These are phyloP conservation scores for Sphaerobolus stellatus DNA, from an alignment of 1,284 basidiomycete genomes.

Conservation along the genomic window DNA sequence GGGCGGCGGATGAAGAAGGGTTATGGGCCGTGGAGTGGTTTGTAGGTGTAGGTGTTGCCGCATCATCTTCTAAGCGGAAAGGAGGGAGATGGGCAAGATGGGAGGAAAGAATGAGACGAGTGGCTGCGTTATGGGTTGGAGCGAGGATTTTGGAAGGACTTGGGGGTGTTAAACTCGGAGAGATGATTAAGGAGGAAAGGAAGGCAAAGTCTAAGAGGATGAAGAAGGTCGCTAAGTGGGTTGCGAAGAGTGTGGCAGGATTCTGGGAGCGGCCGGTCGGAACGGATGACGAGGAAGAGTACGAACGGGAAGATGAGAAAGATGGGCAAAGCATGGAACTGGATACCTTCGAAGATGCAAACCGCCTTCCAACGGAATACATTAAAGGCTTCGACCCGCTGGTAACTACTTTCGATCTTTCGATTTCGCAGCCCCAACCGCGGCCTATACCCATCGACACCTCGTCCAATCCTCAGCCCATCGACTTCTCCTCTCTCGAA, in stretches of 20 bases:
- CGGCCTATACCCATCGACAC: constrained; percentile 4
- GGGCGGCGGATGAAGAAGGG: constrained; percentile 61
- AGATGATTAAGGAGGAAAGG: constrained; percentile 26
- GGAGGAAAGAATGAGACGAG: constrained; percentile 14
- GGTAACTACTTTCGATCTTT: constrained; percentile 30
- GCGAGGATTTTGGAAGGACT: constrained; percentile 73
- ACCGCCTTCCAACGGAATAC: constrained; percentile 5
- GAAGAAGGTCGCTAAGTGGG: constrained; percentile 62
- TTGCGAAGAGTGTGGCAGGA: constrained; percentile 64
- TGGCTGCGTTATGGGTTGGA: constrained; percentile 84
- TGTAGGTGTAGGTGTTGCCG: constrained; percentile 58
- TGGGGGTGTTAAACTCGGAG: constrained; percentile 42
- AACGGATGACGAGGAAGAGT: constrained; percentile 8
- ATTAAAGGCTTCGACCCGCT: constrained; percentile 15
- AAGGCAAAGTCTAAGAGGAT: constrained; percentile 44
- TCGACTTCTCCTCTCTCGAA: constrained; percentile 20
- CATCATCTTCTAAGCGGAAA: too few relatives aligned
- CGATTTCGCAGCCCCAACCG: constrained; percentile 15
- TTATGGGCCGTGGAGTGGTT: constrained; percentile 85
- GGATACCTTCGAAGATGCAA: background rate
- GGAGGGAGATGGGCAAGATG: constrained; percentile 38
- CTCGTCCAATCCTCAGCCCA: constrained; percentile 10
- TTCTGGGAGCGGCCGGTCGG: constrained; percentile 60
- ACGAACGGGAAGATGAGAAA: too few relatives aligned
- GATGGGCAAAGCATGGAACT: too few relatives aligned